Percentiles rank a stretch among this genome's conserved stretches.
phyloP scores from a whole-genome alignment of 2,329 filamentous ascomycete species.

The Didymella sp. region DNA sequence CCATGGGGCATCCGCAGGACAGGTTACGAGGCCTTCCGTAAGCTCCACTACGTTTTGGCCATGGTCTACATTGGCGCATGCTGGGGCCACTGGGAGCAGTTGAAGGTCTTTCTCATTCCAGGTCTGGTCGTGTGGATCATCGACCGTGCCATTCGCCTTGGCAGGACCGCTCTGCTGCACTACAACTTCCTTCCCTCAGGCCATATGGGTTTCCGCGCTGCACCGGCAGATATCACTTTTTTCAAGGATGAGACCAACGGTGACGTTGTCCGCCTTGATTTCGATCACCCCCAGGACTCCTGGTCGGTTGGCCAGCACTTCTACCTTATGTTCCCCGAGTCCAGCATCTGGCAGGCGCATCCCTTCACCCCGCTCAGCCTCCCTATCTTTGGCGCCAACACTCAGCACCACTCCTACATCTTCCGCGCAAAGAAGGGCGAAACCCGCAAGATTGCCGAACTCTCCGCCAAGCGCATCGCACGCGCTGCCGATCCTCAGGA shows the following conservation, averaged over 20 bases:
- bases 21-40: constrained; percentile 80
- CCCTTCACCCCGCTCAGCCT: constrained; percentile 62
- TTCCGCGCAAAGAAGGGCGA: constrained; percentile 47
- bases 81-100: constrained; percentile 74
- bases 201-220: constrained; percentile 42
- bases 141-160: constrained; percentile 66
- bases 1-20: constrained; percentile 67
- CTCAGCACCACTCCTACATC: constrained; percentile 44
- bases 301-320: constrained; percentile 76
- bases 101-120: constrained; percentile 54
- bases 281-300: constrained; percentile 65
- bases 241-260: constrained; percentile 54
- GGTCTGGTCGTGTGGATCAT: constrained; percentile 69
- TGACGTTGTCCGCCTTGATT: constrained; percentile 68
- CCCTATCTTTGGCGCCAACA: constrained; percentile 33
- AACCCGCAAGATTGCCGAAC: constrained; percentile 43
- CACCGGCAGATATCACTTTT: constrained; percentile 36
- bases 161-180: constrained; percentile 68
- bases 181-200: constrained; percentile 47
- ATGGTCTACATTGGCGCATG: constrained; percentile 77
- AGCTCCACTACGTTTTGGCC: constrained; percentile 74
- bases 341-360: constrained; percentile 75
- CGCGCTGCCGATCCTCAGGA: constrained; percentile 29
- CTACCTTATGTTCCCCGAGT: constrained; percentile 71
- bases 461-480: constrained; percentile 38